Conservation (phyloP, 2,329 filamentous ascomycete genomes). For the Pseudogymnoascus sp. region DNA sequence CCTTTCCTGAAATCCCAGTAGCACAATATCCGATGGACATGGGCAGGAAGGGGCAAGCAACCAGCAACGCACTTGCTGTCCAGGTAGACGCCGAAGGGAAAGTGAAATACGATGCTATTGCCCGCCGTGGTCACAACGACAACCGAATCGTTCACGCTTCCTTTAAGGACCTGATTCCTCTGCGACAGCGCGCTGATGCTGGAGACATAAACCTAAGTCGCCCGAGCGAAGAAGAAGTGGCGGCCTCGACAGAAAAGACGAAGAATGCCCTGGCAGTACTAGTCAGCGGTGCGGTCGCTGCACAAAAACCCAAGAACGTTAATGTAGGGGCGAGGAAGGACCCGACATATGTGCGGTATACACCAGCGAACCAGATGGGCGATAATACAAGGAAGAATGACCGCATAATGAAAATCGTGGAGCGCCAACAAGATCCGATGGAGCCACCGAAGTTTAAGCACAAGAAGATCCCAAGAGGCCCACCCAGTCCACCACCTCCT, state of each 20-base stretch:
- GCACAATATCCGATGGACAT: constrained; percentile 96
- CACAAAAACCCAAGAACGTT: constrained; percentile 94
- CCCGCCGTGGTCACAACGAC: constrained; percentile 78
- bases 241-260: constrained; percentile 78
- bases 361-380: constrained; percentile 94
- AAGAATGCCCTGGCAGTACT: constrained; percentile 77
- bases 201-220: constrained; percentile 84
- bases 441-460: constrained; percentile 98
- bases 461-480: constrained; percentile 93
- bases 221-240: constrained; percentile 78
- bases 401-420: constrained; percentile 97
- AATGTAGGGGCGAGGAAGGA: constrained; percentile 74
- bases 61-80: constrained; percentile 83
- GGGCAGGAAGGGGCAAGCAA: constrained; percentile 67
- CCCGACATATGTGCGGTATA: constrained; percentile 91
- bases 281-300: constrained; percentile 77
- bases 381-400: constrained; percentile 80
- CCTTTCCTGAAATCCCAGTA: constrained; percentile 87
- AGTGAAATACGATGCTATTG: constrained; percentile 94
- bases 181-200: constrained; percentile 86
- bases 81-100: constrained; percentile 89
- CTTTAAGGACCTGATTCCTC: constrained; percentile 93
- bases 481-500: constrained; percentile 85
- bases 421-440: constrained; percentile 88
- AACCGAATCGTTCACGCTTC: constrained; percentile 84